Evolutionary conservation across 306 rosid species (phyloP), one percentile per base, ranked within the genome.

Genomic region (Sindora glabra): DNA sequence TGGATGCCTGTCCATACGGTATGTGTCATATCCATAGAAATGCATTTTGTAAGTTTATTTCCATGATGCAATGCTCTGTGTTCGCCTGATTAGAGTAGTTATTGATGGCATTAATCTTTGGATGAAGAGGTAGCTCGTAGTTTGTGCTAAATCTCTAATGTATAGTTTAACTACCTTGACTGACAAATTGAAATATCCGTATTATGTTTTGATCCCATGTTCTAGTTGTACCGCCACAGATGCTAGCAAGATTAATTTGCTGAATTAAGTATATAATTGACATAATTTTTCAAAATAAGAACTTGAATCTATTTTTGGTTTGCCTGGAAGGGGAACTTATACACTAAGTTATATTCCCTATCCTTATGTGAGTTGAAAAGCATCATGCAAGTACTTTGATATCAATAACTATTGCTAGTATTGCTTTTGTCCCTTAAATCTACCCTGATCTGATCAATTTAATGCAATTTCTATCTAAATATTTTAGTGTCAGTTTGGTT

Each of bases 1-100:
- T 80, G 86, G 82, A 80, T 27, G 69, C 86, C 86, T 27, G 69
- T 76, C 25, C 86, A 75, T 72, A 79, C 81, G 8, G 85, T 79
- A 79, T 40, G 81, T 63, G 8, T 16, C 54, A 37, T 10, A 16
- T 56, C 12, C 13, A 51, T 8, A 23, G 34, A 15, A 23, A 36
- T 42, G 5, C 26, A 10, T 15, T 25, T 16, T 17, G 24, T 40
- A 34, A 18, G 13, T 59, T 21, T 48, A 21, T 50, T 22, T 40
- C 40, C 12, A 10, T 30, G 32, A 49, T 42, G 29, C 40, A 4
- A 13, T 16, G 46, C 40, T 34, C 47, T n/a, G 12, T 39, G 27
- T 1, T 39, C 27, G 21, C 18, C 29, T 61, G 10, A 7, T 21
- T 1, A 22, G 50, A 23, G 13, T 49, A 13, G 34, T 56, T 49